Evolutionary conservation across 345 rosid genomes (phyloP), one percentile per base, ranked within the genome.

Genomic region (Balakata baccata): DNA sequence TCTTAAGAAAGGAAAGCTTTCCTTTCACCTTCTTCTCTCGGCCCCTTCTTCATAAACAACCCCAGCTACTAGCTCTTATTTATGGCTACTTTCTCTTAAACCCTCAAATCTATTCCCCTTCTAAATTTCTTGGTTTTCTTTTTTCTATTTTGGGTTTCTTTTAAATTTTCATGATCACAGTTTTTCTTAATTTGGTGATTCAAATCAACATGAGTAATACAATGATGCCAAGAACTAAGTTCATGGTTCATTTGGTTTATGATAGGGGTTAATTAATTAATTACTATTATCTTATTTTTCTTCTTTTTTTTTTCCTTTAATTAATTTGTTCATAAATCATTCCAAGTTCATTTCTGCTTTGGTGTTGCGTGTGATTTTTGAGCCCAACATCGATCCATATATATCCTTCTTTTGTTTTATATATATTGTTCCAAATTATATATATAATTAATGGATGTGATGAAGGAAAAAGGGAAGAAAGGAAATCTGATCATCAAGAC

Each of bases 401-500:
- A 29, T 29, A 29, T 2, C 34, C 2, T 22, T 71, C 9, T 6
- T 20, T 45, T 22, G 49, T 14, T 8, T 23, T 49, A 37, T 37
- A 11, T 39, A 22, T 38, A 20, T 10, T 53, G 8, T 29, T 29
- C 34, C 34, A 29, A 29, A 29, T 29, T 29, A 29, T 29, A 29
- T 46, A n/a, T 23, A 62, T 18, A 60, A 37, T n/a, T 0, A 29
- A 86, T 88, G 92, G 88, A 85, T 18, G 6, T 38, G 51, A 50
- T n/a, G 0, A 71, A 41, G 67, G 78, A 22, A 62, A 80, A 84
- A 59, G 74, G 9, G 22, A 23, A 37, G 9, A 83, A 83, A 72
- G 67, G 37, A 63, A 12, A 88, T 52, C 74, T 86, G 61, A 73
- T 93, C 11, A 11, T 17, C 62, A 84, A 80, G 73, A 87, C 92